Evolutionary conservation across 2,329 filamentous ascomycete genomes (phyloP).

Genomic region (Pseudocercospora fijiensis): DNA sequence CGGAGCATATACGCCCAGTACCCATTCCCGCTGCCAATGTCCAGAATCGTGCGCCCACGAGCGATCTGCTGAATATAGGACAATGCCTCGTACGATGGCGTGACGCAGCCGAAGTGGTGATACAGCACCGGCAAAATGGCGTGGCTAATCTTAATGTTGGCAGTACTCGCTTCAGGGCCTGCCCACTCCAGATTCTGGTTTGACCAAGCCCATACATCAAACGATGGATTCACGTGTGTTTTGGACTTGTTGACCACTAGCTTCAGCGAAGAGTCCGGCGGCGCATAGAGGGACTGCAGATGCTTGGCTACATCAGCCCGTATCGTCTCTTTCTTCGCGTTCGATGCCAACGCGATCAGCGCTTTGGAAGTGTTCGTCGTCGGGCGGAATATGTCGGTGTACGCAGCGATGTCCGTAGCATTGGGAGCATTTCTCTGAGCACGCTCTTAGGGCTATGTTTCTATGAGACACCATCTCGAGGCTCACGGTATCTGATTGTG

Average conservation of each 20-base stretch:
- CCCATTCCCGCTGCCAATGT: constrained; percentile 70
- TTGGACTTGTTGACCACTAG: constrained; percentile 45
- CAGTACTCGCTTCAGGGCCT: constrained; percentile 57
- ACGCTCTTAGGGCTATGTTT: constrained; percentile 26
- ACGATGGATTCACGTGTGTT: constrained; percentile 62
- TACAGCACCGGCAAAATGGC: constrained; percentile 71
- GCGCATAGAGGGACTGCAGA: constrained; percentile 54
- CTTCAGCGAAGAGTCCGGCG: constrained; percentile 44
- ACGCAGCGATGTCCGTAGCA: constrained; percentile 61
- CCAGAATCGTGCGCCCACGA: constrained; percentile 55
- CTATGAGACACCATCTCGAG: constrained; percentile 23
- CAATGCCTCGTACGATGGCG: constrained; percentile 66
- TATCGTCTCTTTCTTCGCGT: constrained; percentile 65
- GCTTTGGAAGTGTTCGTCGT: constrained; percentile 60
- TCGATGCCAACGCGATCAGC: constrained; percentile 62
- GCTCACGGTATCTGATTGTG: neutral
- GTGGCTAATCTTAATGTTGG: constrained; percentile 58
- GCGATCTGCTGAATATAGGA: constrained; percentile 59
- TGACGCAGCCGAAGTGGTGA: constrained; percentile 75
- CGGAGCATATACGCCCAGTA: constrained; percentile 75
- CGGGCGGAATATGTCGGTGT: constrained; percentile 65
- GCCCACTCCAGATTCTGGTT: constrained; percentile 65
- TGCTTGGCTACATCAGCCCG: constrained; percentile 58
- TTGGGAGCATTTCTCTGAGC: constrained; percentile 49
- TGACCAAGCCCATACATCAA: constrained; percentile 66